phyloP scores from a whole-genome alignment of 805 yeast species.

The Candida nanaspora region DNA sequence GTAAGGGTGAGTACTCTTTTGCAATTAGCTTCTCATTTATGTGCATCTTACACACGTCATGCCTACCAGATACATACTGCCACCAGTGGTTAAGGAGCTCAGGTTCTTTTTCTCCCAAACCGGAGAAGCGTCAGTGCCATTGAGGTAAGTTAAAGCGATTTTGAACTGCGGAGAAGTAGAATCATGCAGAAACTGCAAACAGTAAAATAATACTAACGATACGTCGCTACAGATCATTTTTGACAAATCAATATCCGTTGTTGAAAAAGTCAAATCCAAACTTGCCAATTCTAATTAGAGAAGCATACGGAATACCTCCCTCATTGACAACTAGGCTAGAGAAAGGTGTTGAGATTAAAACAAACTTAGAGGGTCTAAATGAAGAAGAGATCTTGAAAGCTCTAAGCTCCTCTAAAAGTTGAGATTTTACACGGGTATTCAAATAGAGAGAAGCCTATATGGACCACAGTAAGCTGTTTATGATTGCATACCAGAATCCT shows the following conservation, averaged over 20 bases:
- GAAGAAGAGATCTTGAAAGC: conserved; percentile 37
- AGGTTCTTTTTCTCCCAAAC: conserved; percentile 77
- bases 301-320: conserved; percentile 67
- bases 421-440: too few relatives aligned
- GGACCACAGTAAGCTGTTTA: too few relatives aligned
- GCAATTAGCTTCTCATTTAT: too few relatives aligned
- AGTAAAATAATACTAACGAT: not conserved
- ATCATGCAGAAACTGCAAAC: too few relatives aligned
- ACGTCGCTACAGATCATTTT: conserved; percentile 38
- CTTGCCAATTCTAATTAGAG: conserved; percentile 73
- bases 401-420: conserved; percentile 2
- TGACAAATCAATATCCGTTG: conserved; percentile 57
- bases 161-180: not conserved
- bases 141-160: conserved; percentile 32
- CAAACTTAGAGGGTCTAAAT: conserved; percentile 39
- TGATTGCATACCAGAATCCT: too few relatives aligned
- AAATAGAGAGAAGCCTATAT: too few relatives aligned
- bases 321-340: conserved; percentile 68
- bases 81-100: conserved; percentile 65
- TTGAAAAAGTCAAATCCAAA: conserved; percentile 56
- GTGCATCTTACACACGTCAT: conserved; percentile 4
- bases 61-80: conserved; percentile 22
- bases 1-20: too few relatives aligned
- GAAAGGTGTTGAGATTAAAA: conserved; percentile 43
- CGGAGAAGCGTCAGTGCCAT: conserved; percentile 62